Evolutionary conservation across 2,329 filamentous ascomycete genomes (phyloP).

Genomic region (Talaromyces pinophilus): DNA sequence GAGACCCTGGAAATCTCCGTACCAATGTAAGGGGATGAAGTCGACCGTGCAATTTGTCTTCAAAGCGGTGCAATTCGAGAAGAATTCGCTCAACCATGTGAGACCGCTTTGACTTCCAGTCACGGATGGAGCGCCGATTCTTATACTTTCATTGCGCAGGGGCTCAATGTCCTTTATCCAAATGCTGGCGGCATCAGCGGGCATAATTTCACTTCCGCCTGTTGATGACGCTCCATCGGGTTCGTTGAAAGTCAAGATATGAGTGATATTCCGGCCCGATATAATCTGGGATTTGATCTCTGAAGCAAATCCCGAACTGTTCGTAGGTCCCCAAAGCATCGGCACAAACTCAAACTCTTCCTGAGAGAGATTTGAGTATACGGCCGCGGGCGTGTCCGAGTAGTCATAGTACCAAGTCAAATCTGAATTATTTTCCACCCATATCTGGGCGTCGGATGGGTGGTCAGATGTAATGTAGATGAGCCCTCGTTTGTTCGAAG

Average conservation of each 20-base stretch:
- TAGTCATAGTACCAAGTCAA: slow-evolving; percentile 23
- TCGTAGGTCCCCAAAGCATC: slow-evolving; percentile 22
- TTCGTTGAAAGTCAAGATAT: slow-evolving; percentile 23
- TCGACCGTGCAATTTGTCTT: slow-evolving; percentile 20
- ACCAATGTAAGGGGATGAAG: slow-evolving; percentile 23
- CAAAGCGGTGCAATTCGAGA: slow-evolving; percentile 17
- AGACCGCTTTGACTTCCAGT: slow-evolving; percentile 19
- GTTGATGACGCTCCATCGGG: slow-evolving; percentile 19
- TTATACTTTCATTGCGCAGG: slow-evolving; percentile 13
- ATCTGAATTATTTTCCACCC: slow-evolving; percentile 17
- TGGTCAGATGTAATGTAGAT: slow-evolving; percentile 17
- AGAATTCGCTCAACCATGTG: slow-evolving; percentile 20
- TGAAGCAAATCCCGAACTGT: slow-evolving; percentile 19
- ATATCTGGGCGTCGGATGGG: slow-evolving; percentile 17
- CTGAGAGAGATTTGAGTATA: slow-evolving; percentile 21
- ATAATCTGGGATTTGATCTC: slow-evolving; percentile 11
- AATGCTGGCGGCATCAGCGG: slow-evolving; percentile 19
- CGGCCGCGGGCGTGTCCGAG: not conserved
- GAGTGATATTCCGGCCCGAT: slow-evolving; percentile 18
- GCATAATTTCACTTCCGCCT: slow-evolving; percentile 19
- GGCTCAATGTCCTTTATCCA: slow-evolving; percentile 21
- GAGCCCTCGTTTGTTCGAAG: slow-evolving; percentile 19
- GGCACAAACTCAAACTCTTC: slow-evolving; percentile 20
- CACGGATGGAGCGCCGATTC: slow-evolving; percentile 17
- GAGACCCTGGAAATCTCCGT: slow-evolving; percentile 20